Percentiles rank a stretch among this genome's conserved stretches.
Conservation (phyloP, 805 yeast species). For the Lipomyces mesembrius region DNA sequence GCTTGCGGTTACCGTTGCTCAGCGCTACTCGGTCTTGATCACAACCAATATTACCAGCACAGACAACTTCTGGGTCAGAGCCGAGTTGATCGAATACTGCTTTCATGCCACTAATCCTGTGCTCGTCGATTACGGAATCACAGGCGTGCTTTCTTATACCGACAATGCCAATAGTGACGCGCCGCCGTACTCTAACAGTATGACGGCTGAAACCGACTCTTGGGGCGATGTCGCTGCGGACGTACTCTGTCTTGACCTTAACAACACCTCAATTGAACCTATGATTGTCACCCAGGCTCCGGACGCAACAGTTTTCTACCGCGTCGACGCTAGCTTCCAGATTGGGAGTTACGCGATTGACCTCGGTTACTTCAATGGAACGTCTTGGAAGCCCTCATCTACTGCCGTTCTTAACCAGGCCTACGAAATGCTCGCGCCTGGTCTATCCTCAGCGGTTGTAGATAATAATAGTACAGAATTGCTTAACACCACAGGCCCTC, state of each 20-base stretch:
- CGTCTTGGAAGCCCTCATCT: conserved; percentile 36
- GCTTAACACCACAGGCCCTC: conserved; percentile 16
- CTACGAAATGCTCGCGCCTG: conserved; percentile 24
- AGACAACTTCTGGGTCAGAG: conserved; percentile 49
- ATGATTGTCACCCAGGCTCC: conserved; percentile 40
- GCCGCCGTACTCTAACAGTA: conserved; percentile 12
- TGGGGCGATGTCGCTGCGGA: conserved; percentile 40
- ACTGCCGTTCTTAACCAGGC: conserved; percentile 35
- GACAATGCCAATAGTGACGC: conserved; percentile 18
- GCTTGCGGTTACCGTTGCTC: conserved; percentile 65
- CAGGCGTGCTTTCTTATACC: conserved; percentile 47
- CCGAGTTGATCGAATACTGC: conserved; percentile 48
- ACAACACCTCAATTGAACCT: conserved; percentile 40
- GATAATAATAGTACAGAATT: conserved; percentile 13
- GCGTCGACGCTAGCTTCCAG: conserved; percentile 45
- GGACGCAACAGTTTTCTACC: conserved; percentile 44
- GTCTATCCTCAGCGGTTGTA: conserved; percentile 3
- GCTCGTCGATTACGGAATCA: conserved; percentile 44
- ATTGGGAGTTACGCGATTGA: conserved; percentile 46
- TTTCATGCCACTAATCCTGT: conserved; percentile 46
- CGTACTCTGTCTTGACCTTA: conserved; percentile 41
- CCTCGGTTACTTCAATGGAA: conserved; percentile 41
- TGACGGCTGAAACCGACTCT: conserved; percentile 19
- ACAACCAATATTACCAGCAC: conserved; percentile 51
- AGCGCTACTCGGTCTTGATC: conserved; percentile 73